These are phyloP conservation scores for Alternaria incomplexa DNA, from an alignment of 2,329 filamentous ascomycete genomes.

Conservation along the genomic window DNA sequence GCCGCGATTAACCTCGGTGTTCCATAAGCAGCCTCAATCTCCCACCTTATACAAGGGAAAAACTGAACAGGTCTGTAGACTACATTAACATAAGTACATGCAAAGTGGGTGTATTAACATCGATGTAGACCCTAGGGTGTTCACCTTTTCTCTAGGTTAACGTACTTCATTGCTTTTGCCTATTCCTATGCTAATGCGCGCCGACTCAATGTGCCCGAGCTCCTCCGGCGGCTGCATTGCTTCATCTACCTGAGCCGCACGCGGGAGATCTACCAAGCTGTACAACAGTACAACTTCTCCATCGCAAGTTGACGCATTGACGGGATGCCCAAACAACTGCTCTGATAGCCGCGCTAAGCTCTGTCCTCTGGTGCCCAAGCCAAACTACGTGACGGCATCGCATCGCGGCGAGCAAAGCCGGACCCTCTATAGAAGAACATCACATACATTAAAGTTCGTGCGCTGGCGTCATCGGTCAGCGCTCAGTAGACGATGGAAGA, in stretches of 20 bases:
- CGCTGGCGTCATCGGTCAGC: conserved; percentile 1
- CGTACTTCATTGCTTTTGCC: no score
- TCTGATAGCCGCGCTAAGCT: conserved; percentile 7
- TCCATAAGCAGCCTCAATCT: background rate
- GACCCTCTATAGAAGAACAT: background rate
- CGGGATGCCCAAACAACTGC: background rate
- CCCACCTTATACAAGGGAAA: background rate
- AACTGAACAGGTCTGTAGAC: no score
- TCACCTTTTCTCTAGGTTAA: no score
- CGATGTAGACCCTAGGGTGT: no score
- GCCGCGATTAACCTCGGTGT: background rate
- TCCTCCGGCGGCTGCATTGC: conserved; percentile 12
- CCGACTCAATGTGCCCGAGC: conserved; percentile 2
- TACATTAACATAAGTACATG: no score
- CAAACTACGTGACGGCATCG: conserved; percentile 17
- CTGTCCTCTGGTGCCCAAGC: background rate
- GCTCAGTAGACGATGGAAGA: background rate
- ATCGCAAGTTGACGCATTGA: background rate
- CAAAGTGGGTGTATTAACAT: no score
- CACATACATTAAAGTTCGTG: background rate
- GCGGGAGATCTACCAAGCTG: conserved; percentile 28
- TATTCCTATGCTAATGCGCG: background rate
- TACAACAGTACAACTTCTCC: conserved; percentile 2
- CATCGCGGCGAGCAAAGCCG: conserved; percentile 1
- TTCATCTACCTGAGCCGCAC: conserved; percentile 11